phyloP scores from a whole-genome alignment of 352 stramenopile species.

The Phytophthora europaea region DNA sequence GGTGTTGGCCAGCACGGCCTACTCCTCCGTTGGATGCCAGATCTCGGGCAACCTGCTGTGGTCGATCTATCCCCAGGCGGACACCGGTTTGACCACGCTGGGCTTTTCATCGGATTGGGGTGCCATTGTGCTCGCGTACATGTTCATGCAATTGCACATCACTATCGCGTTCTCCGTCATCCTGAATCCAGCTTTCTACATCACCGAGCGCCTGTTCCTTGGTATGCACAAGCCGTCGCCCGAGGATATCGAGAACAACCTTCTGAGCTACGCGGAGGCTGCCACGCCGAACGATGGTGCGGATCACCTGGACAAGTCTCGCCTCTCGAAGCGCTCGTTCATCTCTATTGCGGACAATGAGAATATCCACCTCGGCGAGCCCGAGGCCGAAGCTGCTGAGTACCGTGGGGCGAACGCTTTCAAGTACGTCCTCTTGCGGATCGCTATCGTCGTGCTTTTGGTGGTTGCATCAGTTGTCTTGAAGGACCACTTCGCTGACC shows the following conservation, averaged over 20 bases:
- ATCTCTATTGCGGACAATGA: slow-evolving; percentile 41
- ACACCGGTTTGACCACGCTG: slow-evolving; percentile 20
- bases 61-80: slow-evolving; percentile 20
- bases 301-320: slow-evolving; percentile 23
- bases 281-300: slow-evolving; percentile 11
- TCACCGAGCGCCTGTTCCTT: slow-evolving; percentile 26
- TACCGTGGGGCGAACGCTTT: slow-evolving; percentile 32
- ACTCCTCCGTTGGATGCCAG: slow-evolving; percentile 45
- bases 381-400: slow-evolving; percentile 28
- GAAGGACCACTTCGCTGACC: slow-evolving; percentile 37
- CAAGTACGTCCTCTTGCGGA: slow-evolving; percentile 36
- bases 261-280: slow-evolving; percentile 23
- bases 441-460: slow-evolving; percentile 31
- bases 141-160: slow-evolving; percentile 31
- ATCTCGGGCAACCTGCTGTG: slow-evolving; percentile 29
- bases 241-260: slow-evolving; percentile 27
- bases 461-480: slow-evolving; percentile 32
- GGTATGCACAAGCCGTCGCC: slow-evolving; percentile 21
- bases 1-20: slow-evolving; percentile 40
- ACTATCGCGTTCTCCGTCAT: slow-evolving; percentile 29
- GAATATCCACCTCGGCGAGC: slow-evolving; percentile 27
- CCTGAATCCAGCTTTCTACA: slow-evolving; percentile 28
- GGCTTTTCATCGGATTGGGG: slow-evolving; percentile 24
- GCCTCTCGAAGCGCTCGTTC: slow-evolving; percentile 26
- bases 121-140: slow-evolving; percentile 23